Conservation (phyloP, 1,284 basidiomycete species). For the Macrocystidia cucumis region DNA sequence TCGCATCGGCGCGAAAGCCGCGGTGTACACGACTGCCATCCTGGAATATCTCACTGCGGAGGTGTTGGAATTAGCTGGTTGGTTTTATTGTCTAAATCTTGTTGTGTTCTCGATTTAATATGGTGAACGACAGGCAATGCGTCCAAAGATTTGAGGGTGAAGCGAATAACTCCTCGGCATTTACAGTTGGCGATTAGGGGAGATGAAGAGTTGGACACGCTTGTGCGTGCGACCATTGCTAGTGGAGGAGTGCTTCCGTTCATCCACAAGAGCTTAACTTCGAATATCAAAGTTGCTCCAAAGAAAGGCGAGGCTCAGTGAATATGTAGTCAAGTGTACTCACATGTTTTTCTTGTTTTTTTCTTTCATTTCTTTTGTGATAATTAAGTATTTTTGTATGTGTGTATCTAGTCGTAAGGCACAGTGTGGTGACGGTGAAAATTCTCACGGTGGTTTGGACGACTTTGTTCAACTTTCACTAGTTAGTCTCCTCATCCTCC, state of each 20-base stretch:
- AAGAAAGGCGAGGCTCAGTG: constrained; percentile 24
- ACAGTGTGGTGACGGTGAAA: no score
- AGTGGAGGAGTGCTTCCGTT: constrained; percentile 93
- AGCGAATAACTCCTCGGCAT: constrained; percentile 94
- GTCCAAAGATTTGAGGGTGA: constrained; percentile 92
- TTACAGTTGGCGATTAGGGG: constrained; percentile 92
- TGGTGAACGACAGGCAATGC: constrained; percentile 70
- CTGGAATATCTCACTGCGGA: constrained; percentile 89
- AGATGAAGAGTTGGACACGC: constrained; percentile 86
- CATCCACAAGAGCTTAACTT: constrained; percentile 86
- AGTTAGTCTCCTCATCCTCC: no score
- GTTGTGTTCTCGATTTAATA: constrained; percentile 1
- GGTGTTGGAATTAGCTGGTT: constrained; percentile 84
- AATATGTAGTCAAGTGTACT: no score
- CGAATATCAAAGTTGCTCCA: constrained; percentile 24
- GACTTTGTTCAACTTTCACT: no score
- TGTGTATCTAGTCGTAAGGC: no score
- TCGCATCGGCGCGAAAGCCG: constrained; percentile 88
- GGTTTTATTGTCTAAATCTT: constrained; percentile 16
- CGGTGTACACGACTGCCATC: constrained; percentile 89
- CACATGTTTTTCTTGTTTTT: no score
- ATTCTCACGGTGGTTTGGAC: no score
- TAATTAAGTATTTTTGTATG: no score
- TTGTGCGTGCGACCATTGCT: constrained; percentile 64
- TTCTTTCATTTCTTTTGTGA: no score